Base-by-base conservation (phyloP, 176 grass and related monocot genomes). In the Rhynchospora pubera region DNA sequence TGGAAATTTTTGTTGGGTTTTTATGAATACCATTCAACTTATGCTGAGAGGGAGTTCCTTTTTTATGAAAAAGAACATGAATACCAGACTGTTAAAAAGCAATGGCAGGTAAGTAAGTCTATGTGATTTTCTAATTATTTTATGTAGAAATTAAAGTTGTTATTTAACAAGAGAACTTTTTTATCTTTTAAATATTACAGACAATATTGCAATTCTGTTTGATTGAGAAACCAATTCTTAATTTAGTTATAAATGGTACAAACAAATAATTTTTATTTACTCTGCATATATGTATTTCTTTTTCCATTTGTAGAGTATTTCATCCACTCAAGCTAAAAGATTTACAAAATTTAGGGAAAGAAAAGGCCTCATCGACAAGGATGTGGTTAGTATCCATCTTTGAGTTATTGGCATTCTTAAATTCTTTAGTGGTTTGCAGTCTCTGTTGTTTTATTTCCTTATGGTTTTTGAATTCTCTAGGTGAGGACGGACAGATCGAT, bases 341-440 rank as follows among this genome's bases (percentile, higher is more conserved):
- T 99, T 99, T 87, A 94, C 92, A 39, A 99, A 99, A 83, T 99
- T 89, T 84, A 93, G 96, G 75, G 92, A 98, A 91, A 89, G 96
- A 83, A 98, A 98, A 91, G 85, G 90, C 6, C 92, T 98, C 59
- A 98, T 98, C 73, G 92, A 98, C 84, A 98, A 98, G 90, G 96
- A 99, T 84, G 96, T 99, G 93, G 96, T 99, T 90, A 88, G 79
- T 70, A 91, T 73, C 51, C 21, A n/a, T 58, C 56, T 80, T 57
- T 23, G 19, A 50, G 83, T 59, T 74, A 78, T 34, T 82, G 13
- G 15, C 50, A 68, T 79, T 73, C 9, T 46, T 23, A 56, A 47
- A 46, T 60, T 14, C 78, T 28, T 70, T 63, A 77, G 23, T 53
- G 52, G 30, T 71, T 89, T 89, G 68, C 80, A 87, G 16, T 55